phyloP scores from a whole-genome alignment of 345 rosid genomes.

The Salix koriyanagi region DNA sequence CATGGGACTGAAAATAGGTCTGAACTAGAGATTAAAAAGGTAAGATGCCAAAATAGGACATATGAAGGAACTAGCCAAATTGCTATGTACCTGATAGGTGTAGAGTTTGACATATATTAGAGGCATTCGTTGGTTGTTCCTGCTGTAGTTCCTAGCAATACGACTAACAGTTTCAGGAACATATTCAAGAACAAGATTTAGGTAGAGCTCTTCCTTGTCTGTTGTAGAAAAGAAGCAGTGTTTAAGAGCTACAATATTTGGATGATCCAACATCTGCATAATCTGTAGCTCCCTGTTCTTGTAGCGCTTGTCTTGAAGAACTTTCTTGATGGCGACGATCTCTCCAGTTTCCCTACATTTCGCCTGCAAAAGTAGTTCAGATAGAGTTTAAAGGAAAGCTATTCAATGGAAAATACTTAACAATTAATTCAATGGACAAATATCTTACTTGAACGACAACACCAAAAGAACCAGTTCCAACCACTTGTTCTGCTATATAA shows the following conservation, averaged over 20 bases:
- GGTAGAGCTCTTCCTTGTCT: constrained; percentile 90
- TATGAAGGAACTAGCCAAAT: constrained; percentile 1
- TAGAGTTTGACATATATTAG: constrained; percentile 90
- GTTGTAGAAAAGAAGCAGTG: constrained; percentile 92
- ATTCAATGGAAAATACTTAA: not conserved
- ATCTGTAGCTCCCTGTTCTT: constrained; percentile 93
- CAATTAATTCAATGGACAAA: constrained; percentile 8
- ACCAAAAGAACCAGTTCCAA: constrained; percentile 97
- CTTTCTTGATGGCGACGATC: constrained; percentile 93
- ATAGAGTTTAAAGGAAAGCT: constrained; percentile 3
- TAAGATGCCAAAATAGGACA: not conserved
- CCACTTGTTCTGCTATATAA: constrained; percentile 86
- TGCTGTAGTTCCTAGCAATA: constrained; percentile 69
- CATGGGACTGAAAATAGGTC: not conserved
- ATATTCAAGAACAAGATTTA: constrained; percentile 93
- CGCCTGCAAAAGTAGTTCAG: constrained; percentile 56
- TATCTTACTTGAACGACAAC: constrained; percentile 84
- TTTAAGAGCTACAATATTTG: constrained; percentile 79
- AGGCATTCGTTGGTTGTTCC: constrained; percentile 83
- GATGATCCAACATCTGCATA: constrained; percentile 91
- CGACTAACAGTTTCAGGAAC: constrained; percentile 90
- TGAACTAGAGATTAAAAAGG: not conserved
- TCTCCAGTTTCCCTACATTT: constrained; percentile 97
- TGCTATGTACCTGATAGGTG: constrained; percentile 67
- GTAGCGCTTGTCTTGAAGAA: constrained; percentile 93